Evolutionary conservation across 306 rosid genomes (phyloP), one percentile per base, ranked within the genome.

Genomic region (Vigna nakashimae): DNA sequence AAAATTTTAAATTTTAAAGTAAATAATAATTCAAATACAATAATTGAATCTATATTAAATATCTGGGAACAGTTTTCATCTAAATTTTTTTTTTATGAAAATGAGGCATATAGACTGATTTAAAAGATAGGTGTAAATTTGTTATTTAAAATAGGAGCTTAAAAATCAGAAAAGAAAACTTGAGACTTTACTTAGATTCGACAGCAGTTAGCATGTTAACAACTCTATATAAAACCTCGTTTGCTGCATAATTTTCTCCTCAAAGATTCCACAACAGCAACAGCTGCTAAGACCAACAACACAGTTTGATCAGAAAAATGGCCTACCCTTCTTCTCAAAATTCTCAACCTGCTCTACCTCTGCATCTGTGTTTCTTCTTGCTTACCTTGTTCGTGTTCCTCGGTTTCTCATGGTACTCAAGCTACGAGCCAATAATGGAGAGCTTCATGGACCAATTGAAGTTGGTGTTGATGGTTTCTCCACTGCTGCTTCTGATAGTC

Each of bases 341-440:
- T 68, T 85, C 90, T 3, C 66, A 84, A 45, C 34, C 91, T 15
- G 17, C 88, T 79, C 17, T 88, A 24, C 93, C 95, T 32, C 32
- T 90, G 2, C 97, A 92, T 43, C 85, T 92, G 0, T 84, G 87
- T 18, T 81, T 88, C 84, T 87, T 92, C 86, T 75, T 90, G 2
- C 78, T 89, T 1, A 85, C 87, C 68, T 86, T 92, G 24, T 65
- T 82, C 62, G 87, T 75, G 78, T 87, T 92, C 69, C 60, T 90
- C 40, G 82, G 87, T 1, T 77, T 90, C 40, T 85, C 97, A n/a
- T 92, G 90, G 93, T 87, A 90, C 81, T 55, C 73, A 28, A 92
- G 71, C 79, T 92, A 85, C 18, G 97, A 92, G 82, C 64, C 93
- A 6, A 79, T 85, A 4, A 28, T 92, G 20, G 97, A 90, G 56